phyloP scores from a whole-genome alignment of 192 early-diverging fungal genomes.

The Entomortierella lignicola region DNA sequence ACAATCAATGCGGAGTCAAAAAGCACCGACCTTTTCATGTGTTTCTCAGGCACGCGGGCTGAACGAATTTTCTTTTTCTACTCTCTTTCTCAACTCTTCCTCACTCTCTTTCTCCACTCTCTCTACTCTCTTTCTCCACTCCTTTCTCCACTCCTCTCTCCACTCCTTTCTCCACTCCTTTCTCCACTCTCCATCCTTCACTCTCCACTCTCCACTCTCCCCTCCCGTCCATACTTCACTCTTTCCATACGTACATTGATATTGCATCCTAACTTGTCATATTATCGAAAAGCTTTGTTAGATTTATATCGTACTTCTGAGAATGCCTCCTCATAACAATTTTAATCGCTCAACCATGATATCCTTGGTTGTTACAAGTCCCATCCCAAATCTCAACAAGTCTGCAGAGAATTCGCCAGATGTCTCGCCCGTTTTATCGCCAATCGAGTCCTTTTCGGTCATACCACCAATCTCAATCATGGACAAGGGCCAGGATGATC shows the following conservation, averaged over 20 bases:
- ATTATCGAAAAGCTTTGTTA: slow-evolving; percentile 2
- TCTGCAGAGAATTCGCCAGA: slow-evolving; percentile 45
- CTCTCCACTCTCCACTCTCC: neutral
- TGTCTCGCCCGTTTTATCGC: slow-evolving; percentile 10
- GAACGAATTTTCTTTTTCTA: neutral
- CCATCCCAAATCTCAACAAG: slow-evolving; percentile 45
- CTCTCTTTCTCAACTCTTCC: neutral
- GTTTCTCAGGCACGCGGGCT: slow-evolving; percentile 3
- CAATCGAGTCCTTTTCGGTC: neutral
- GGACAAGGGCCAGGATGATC: slow-evolving; percentile 46
- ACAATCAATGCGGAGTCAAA: neutral
- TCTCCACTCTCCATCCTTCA: slow-evolving; percentile 7
- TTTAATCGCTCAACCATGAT: slow-evolving; percentile 16
- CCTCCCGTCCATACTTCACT: neutral
- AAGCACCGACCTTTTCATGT: neutral
- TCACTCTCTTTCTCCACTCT: neutral
- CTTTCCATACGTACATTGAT: no score
- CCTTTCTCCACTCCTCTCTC: neutral
- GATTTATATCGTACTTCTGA: neutral
- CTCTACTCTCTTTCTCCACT: neutral
- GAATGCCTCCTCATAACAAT: slow-evolving; percentile 27
- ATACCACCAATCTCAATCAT: slow-evolving; percentile 29
- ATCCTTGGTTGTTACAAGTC: slow-evolving; percentile 31
- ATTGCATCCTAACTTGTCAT: no score
- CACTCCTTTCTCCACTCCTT: slow-evolving; percentile 3